Evolutionary conservation across 306 rosid genomes (phyloP), one percentile per base, ranked within the genome.

Genomic region (Quercus variabilis): DNA sequence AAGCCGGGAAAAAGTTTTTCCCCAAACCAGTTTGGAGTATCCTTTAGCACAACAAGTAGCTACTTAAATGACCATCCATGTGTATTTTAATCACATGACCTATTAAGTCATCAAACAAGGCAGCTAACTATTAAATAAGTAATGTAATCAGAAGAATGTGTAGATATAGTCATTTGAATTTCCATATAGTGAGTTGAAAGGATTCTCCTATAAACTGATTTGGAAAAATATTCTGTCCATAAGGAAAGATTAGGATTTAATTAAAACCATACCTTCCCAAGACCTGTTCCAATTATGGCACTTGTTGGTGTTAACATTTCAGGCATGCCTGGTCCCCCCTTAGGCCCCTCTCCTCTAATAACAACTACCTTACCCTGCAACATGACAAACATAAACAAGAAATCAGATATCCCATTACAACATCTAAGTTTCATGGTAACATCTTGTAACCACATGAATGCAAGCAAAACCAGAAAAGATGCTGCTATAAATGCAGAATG

Each of bases 241-340:
- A 80, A 76, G 30, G 78, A 2, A 76, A 77, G 72, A 79, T n/a
- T 71, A 28, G 55, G 65, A 75, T 18, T 76, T 73, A 30, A 23
- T 7, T 7, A 20, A 20, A 75, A 56, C 63, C 46, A 41, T 79
- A 92, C 98, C 98, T 95, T 92, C 71, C 98, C 99, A 18, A 95
- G 93, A 55, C 99, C 99, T 30, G 99, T 98, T 17, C 99, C 99
- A 98, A 95, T 92, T 80, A 95, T 95, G 49, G 98, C 96, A 83
- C 99, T 95, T 15, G 99, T 95, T 41, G 97, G 98, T 70, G 99
- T 95, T 80, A 92, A 86, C 99, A 95, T 95, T 84, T 95, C 98
- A 31, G 97, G 96, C 99, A 92, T 95, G 78, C 99, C 99, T 3
- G 98, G 99, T 74, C 99, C 99, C 71, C 99, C 99, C 85, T 90